Base-by-base conservation (phyloP, 768 basidiomycete genomes). In the Gymnopilus junonius region DNA sequence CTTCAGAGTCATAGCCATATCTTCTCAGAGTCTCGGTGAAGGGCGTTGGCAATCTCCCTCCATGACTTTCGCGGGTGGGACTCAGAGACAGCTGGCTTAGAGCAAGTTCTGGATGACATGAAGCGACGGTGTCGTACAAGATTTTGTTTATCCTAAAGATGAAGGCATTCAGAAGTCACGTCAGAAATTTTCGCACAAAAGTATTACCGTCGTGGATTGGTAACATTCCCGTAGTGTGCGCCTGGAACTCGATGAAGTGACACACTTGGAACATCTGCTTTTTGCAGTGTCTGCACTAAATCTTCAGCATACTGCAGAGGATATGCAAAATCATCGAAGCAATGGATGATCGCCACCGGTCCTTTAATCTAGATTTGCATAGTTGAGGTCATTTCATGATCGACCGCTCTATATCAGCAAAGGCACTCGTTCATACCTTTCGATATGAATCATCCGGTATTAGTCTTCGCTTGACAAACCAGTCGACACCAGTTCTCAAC, bases 261-360 rank as follows among this genome's bases (percentile, higher is more conserved):
- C 2, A 71, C 69, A 2, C 63, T 43, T 4, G 63, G 21, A 1
- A 74, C 66, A 2, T 71, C 71, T 8, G 69, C 71, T 4, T 62
- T 51, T 11, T 55, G 35, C n/a, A 79, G 59, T 1, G 57, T 20
- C 5, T 51, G 35, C 14, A 59, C 62, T 3, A 76, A 66, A 1
- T 69, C 69, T 40, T 74, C 45, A 5, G 73, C 64, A 23, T 56
- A 35, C 37, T 72, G 67, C 4, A 66, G 8, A 2, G 70, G 54
- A 59, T 79, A 79, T 8, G 71, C 75, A 27, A 78, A 61, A 59
- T 76, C 74, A 8, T 73, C 70, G 12, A 57, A 48, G 60, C 73
- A 74, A 42, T 75, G 72, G 11, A 79, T 70, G 35, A 79, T 63
- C n/a, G 59, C 53, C 11, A 76, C 68, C 0, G 75, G 73, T 21